These are phyloP conservation scores for Erodium texanum DNA, from an alignment of 441 rosid genomes.

Conservation along the genomic window DNA sequence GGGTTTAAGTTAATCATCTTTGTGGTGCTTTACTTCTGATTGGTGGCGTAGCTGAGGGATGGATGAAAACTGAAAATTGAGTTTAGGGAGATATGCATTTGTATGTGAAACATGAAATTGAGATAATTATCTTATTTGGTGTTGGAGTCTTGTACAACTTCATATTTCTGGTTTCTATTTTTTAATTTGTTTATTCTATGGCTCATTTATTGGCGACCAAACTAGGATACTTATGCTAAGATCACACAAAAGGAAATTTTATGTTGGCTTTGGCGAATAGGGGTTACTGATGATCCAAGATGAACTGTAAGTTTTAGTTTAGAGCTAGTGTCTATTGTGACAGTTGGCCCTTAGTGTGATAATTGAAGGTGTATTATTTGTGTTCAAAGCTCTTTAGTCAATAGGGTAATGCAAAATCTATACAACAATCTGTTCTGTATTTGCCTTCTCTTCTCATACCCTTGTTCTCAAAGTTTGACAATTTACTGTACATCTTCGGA, in stretches of 20 bases:
- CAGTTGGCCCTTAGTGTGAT: background rate
- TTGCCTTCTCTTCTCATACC: background rate
- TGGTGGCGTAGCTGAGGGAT: background rate
- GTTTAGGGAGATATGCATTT: background rate
- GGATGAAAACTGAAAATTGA: background rate
- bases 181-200: background rate
- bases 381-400: background rate
- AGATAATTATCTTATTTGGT: background rate
- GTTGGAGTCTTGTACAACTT: slow-evolving; percentile 1
- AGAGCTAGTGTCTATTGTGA: background rate
- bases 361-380: background rate
- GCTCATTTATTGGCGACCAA: background rate
- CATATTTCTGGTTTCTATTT: background rate
- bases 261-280: background rate
- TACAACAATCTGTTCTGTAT: background rate
- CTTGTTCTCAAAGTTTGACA: background rate
- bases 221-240: background rate
- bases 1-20: too few species aligned
- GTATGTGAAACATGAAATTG: background rate
- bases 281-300: background rate
- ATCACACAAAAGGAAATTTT: background rate
- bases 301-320: background rate
- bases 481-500: background rate
- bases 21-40: background rate
- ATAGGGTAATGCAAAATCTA: background rate